phyloP scores from a whole-genome alignment of 768 basidiomycete genomes.

The Stropharia rugosoannulata region DNA sequence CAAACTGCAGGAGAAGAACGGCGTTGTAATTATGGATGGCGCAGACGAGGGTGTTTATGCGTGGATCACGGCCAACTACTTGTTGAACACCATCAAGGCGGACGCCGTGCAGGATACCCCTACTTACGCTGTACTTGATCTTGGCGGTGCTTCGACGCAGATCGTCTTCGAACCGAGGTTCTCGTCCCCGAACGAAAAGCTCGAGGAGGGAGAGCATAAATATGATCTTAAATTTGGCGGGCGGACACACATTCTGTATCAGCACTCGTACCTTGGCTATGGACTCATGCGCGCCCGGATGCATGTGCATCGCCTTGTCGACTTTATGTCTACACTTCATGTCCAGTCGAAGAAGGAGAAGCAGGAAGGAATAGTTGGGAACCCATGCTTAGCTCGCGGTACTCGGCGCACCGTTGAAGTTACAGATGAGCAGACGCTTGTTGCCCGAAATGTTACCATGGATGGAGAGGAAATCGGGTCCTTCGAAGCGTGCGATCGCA shows the following conservation, averaged over 20 bases:
- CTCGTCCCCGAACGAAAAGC: slow-evolving; percentile 30
- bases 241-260: slow-evolving; percentile 75
- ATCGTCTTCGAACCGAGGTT: slow-evolving; percentile 92
- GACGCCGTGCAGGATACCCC: slow-evolving; percentile 40
- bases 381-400: slow-evolving; percentile 80
- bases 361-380: slow-evolving; percentile 42
- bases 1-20: slow-evolving; percentile 46
- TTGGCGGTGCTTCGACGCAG: slow-evolving; percentile 96
- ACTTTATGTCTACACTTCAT: slow-evolving; percentile 70
- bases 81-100: slow-evolving; percentile 70
- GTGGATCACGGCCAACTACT: slow-evolving; percentile 97
- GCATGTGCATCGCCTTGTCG: slow-evolving; percentile 85
- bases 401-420: slow-evolving; percentile 66
- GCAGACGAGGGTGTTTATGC: slow-evolving; percentile 97
- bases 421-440: slow-evolving; percentile 40
- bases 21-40: slow-evolving; percentile 92
- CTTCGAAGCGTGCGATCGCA: slow-evolving; percentile 82
- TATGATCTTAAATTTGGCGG: slow-evolving; percentile 81
- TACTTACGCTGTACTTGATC: slow-evolving; percentile 90
- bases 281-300: slow-evolving; percentile 87
- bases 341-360: slow-evolving; percentile 18
- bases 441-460: slow-evolving; percentile 75
- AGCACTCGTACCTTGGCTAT: slow-evolving; percentile 97
- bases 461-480: slow-evolving; percentile 76
- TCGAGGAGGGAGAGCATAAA: slow-evolving; percentile 87